Percentiles rank a stretch among this genome's conserved stretches.
Evolutionary conservation across 257 asterid species (phyloP).

Genomic region (Anisodus acutangulus): DNA sequence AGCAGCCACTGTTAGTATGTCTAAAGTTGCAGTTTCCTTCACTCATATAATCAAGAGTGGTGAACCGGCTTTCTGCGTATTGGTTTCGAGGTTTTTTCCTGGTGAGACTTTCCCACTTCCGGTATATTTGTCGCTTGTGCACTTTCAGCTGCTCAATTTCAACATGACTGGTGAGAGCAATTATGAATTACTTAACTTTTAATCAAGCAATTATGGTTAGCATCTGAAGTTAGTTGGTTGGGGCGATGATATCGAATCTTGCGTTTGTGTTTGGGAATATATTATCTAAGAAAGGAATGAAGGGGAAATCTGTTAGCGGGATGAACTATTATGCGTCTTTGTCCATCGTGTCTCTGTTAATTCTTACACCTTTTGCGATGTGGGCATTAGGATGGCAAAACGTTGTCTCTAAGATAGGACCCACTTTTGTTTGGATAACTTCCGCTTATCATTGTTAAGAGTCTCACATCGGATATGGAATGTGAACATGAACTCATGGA

Average conservation of each 20-base stretch:
- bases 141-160: constrained; percentile 39
- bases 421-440: constrained; percentile 34
- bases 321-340: constrained; percentile 39
- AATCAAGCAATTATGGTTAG: neutral
- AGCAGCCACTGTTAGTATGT: constrained; percentile 42
- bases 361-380: constrained; percentile 38
- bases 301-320: constrained; percentile 36
- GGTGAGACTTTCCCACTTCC: constrained; percentile 34
- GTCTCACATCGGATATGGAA: too few species aligned
- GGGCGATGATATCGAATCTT: constrained; percentile 37
- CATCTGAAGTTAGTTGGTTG: neutral
- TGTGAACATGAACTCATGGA: too few species aligned
- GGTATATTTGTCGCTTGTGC: constrained; percentile 36
- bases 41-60: constrained; percentile 41
- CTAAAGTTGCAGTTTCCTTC: constrained; percentile 39
- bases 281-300: constrained; percentile 38
- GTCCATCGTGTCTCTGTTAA: constrained; percentile 36
- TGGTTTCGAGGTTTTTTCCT: constrained; percentile 36
- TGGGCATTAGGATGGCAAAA: constrained; percentile 38
- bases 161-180: constrained; percentile 34
- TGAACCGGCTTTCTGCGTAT: constrained; percentile 38
- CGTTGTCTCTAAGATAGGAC: constrained; percentile 36
- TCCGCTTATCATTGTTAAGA: neutral
- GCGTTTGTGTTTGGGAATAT: constrained; percentile 38
- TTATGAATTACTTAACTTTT: neutral